These are phyloP conservation scores for Pythium aphanidermatum DNA, from an alignment of 352 stramenopile species.

Conservation along the genomic window DNA sequence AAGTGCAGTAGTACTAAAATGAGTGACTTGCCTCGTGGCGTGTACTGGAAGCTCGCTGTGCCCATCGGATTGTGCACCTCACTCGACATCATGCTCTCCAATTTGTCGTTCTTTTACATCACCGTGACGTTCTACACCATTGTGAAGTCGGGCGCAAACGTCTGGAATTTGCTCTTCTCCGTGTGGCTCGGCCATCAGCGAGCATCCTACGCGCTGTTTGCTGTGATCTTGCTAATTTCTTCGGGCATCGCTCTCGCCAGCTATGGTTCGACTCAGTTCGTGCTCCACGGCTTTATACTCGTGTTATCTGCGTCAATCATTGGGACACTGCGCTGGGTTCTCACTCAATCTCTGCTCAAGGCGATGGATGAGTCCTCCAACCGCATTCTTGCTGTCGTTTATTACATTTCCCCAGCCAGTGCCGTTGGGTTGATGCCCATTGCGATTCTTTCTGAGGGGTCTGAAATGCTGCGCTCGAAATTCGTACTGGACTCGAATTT, in stretches of 20 bases:
- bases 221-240: slow-evolving; percentile 63
- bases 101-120: slow-evolving; percentile 83
- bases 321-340: slow-evolving; percentile 68
- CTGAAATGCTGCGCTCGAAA: slow-evolving; percentile 40
- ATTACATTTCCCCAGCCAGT: slow-evolving; percentile 75
- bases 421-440: slow-evolving; percentile 69
- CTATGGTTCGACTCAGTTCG: slow-evolving; percentile 73
- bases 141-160: slow-evolving; percentile 69
- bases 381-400: slow-evolving; percentile 73
- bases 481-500: slow-evolving; percentile 47
- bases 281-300: slow-evolving; percentile 58
- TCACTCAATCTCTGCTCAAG: slow-evolving; percentile 78
- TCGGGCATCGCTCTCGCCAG: slow-evolving; percentile 65
- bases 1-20: slow-evolving; percentile 32
- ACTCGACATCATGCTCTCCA: slow-evolving; percentile 82
- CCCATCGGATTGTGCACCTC: slow-evolving; percentile 74
- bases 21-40: slow-evolving; percentile 21
- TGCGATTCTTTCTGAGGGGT: slow-evolving; percentile 43
- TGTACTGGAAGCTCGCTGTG: slow-evolving; percentile 67
- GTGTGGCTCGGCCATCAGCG: slow-evolving; percentile 69
- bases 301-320: slow-evolving; percentile 67
- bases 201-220: slow-evolving; percentile 38
- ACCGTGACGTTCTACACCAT: slow-evolving; percentile 86
- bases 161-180: slow-evolving; percentile 84
- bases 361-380: slow-evolving; percentile 50